A percentile compares a stretch with the other conserved stretches of the same genome.
Conservation (phyloP, 2,329 filamentous ascomycete genomes). For the Penicillium sp. region DNA sequence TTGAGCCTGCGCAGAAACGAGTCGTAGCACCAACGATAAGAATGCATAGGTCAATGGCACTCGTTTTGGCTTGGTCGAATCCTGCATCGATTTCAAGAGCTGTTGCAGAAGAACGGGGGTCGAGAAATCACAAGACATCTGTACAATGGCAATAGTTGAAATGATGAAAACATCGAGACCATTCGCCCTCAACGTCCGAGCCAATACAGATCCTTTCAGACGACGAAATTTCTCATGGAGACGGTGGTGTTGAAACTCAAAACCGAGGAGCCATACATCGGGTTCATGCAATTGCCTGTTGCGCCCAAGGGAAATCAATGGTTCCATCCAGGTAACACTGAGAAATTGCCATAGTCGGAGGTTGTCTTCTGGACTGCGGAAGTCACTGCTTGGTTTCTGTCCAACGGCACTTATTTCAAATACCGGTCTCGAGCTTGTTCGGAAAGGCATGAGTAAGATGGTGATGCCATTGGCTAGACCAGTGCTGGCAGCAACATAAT, state of each 20-base stretch:
- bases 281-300: constrained; percentile 71
- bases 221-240: constrained; percentile 76
- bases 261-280: constrained; percentile 80
- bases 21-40: constrained; percentile 63
- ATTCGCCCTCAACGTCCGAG: constrained; percentile 73
- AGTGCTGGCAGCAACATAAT: constrained; percentile 40
- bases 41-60: constrained; percentile 69
- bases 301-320: constrained; percentile 69
- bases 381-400: constrained; percentile 57
- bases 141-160: constrained; percentile 65
- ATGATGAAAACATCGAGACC: constrained; percentile 76
- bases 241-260: constrained; percentile 78
- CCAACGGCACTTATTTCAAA: constrained; percentile 65
- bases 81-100: constrained; percentile 69
- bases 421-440: constrained; percentile 60
- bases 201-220: constrained; percentile 72
- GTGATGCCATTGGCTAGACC: constrained; percentile 55
- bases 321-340: constrained; percentile 80
- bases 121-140: constrained; percentile 63
- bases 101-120: constrained; percentile 73
- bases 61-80: constrained; percentile 53
- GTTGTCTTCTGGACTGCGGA: constrained; percentile 80
- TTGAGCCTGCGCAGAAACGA: constrained; percentile 66
- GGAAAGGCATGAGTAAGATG: constrained; percentile 71
- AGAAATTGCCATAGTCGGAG: constrained; percentile 82